Conservation (phyloP, 192 early-diverging fungal genomes). For the Coemansia guatemalensis region DNA sequence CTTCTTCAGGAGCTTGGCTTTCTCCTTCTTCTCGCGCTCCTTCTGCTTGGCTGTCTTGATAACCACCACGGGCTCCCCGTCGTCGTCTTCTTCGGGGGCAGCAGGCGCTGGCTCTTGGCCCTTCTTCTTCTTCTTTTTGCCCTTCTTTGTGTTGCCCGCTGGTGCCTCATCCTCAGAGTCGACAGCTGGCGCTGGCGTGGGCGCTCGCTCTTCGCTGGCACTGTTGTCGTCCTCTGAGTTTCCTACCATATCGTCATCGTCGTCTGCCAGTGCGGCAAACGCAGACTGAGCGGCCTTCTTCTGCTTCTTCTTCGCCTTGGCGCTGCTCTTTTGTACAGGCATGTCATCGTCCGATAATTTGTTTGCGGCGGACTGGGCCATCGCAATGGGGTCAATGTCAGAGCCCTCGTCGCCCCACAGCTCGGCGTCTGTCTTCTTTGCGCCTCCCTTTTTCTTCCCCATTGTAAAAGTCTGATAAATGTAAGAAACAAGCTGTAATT, state of each 20-base stretch:
- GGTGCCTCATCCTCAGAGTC: conserved; percentile 14
- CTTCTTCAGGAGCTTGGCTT: conserved; percentile 44
- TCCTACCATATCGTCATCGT: conserved; percentile 41
- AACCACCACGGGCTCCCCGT: conserved; percentile 47
- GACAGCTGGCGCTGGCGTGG: conserved; percentile 5
- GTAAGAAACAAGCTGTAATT: conserved; percentile 4
- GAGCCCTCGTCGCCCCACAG: conserved; percentile 7
- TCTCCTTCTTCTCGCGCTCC: conserved; percentile 57
- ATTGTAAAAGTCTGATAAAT: conserved; percentile 13
- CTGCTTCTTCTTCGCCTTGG: conserved; percentile 32
- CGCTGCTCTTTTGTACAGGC: not conserved
- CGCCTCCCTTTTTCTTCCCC: conserved; percentile 21
- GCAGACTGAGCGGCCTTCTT: conserved; percentile 9
- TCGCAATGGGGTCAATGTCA: conserved; percentile 4
- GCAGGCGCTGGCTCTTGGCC: conserved; percentile 6
- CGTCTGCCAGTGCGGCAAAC: conserved; percentile 30
- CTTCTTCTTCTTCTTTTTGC: conserved; percentile 26
- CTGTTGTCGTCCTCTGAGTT: conserved; percentile 21
- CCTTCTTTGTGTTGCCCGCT: conserved; percentile 19
- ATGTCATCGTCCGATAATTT: not conserved
- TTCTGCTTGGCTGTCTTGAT: conserved; percentile 56
- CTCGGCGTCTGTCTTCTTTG: conserved; percentile 8
- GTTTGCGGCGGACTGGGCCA: conserved; percentile 6
- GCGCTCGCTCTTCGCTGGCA: conserved; percentile 17
- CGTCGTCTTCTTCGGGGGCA: conserved; percentile 35